These are phyloP conservation scores for Albophoma yamanashiensis DNA, from an alignment of 2,329 filamentous ascomycete species.

Conservation along the genomic window DNA sequence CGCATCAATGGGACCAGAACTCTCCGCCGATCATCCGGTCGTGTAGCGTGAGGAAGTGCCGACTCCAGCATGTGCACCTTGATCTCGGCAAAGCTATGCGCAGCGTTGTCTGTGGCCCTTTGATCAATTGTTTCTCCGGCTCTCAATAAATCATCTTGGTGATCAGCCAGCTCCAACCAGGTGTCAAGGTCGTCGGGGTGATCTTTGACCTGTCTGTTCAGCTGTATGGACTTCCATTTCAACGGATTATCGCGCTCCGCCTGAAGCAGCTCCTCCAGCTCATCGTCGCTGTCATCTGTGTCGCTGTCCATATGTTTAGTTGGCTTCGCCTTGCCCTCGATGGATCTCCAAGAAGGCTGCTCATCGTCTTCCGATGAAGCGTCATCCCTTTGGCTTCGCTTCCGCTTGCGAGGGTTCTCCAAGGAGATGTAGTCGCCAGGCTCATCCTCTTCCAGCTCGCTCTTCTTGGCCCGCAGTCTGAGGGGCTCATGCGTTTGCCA, in stretches of 20 bases:
- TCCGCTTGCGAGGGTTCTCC: constrained; percentile 29
- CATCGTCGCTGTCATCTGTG: constrained; percentile 35
- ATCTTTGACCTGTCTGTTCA: constrained; percentile 54
- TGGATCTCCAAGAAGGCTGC: constrained; percentile 51
- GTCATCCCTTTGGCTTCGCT: constrained; percentile 17
- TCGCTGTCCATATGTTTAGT: constrained; percentile 37
- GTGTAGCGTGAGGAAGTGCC: constrained; percentile 49
- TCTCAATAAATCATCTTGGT: constrained; percentile 61
- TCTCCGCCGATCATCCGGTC: constrained; percentile 38
- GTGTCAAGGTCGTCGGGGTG: constrained; percentile 55
- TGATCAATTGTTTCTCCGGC: constrained; percentile 32
- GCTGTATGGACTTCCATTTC: constrained; percentile 44
- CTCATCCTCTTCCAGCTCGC: constrained; percentile 10
- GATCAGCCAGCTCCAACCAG: constrained; percentile 70
- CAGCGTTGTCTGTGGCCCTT: constrained; percentile 46
- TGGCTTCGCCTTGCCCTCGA: constrained; percentile 49
- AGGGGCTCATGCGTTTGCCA: constrained; percentile 27
- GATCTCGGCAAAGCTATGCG: constrained; percentile 62
- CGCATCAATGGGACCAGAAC: constrained; percentile 61
- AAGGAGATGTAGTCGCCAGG: constrained; percentile 40
- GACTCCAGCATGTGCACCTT: constrained; percentile 72
- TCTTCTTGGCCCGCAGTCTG: constrained; percentile 22
- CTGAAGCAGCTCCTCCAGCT: constrained; percentile 22
- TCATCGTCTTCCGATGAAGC: constrained; percentile 36
- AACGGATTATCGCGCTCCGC: constrained; percentile 30